Evolutionary conservation across 768 basidiomycete genomes (phyloP), one percentile per base, ranked within the genome.

Genomic region (Leccinum variicolor): DNA sequence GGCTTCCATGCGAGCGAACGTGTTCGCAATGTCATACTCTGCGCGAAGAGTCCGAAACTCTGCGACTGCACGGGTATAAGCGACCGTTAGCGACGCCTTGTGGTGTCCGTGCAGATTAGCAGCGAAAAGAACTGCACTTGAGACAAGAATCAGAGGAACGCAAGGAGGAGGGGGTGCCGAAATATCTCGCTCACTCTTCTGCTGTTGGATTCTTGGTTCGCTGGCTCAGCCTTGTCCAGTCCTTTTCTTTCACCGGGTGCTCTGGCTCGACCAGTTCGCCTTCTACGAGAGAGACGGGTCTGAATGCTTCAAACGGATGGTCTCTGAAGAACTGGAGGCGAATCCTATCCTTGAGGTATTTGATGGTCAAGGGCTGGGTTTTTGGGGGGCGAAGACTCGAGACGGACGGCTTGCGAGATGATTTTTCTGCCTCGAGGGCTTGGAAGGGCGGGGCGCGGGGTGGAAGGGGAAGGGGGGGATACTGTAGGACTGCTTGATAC

Each of bases 221-320:
- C 73, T 98, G 94, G 60, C 84, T 75, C 60, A 99, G 73, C 62
- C 89, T 77, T 54, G 79, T 86, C 97, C 97, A 99, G 21, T 76
- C 74, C 50, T 66, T 62, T 0, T 89, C 93, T 33, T 68, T 72
- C 3, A 89, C 66, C 15, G 80, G 78, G 65, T 88, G 83, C 45
- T 81, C 76, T 19, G 78, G 74, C 66, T 81, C 78, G 51, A 91
- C 77, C 17, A 69, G 71, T 19, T 77, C 84, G 15, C 79, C 79
- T 74, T 99, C 97, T 0, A 91, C 83, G 52, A 99, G 70, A 11
- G 82, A 85, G 9, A 79, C 78, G 2, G 93, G 85, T 45, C 95
- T 80, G 73, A 95, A 90, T 2, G 93, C 89, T 75, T 99, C 95
- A 68, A 97, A 97, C 7, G 97, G 94, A 70, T 97, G 95, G 76